Base-by-base conservation (phyloP, 2,329 filamentous ascomycete species). In the Trichoderma harzianum region DNA sequence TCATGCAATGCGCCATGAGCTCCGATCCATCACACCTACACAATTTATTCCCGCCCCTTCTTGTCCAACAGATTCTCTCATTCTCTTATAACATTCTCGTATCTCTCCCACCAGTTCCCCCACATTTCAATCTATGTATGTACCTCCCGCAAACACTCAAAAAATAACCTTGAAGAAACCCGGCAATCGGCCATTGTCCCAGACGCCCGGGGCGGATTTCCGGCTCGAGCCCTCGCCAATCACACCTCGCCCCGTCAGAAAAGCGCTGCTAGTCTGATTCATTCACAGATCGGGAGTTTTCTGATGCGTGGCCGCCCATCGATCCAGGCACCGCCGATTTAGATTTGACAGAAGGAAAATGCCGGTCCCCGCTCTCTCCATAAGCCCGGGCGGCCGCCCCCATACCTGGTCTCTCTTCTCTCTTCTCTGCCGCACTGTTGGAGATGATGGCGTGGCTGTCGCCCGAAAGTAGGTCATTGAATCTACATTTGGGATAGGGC, bases 241-340 rank as follows among this genome's bases (percentile, higher is more conserved):
- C 70, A 72, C 57, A 10, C 64, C 32, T 68, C 70, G 70, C 70
- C 70, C 70, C 70, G 70, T 72, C 70, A 72, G 39, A 57, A 39
- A 34, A 63, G 34, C 30, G 21, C 12, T 26, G 57, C 53, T 36
- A 62, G 39, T 34, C 32, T 28, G n/a, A 28, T 47, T 39, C 36
- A 39, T 14, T 18, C 36, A 53, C 61, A 65, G 69, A 62, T 71
- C 69, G 62, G 55, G 28, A 16, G 30, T 34, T 51, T 30, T 5
- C 16, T 28, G 18, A 32, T 69, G 65, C 65, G 14, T 28, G 64
- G 68, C 55, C 39, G 47, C 51, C 57, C 57, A 72, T 72, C 70
- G 65, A 53, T 68, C 53, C 34, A 58, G 66, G 71, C 55, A 65
- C 67, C 51, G 26, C 60, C 69, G 32, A 36, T 67, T 53, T 62